These are phyloP conservation scores for Zostera marina DNA, from an alignment of 116 monocot species.

Conservation along the genomic window DNA sequence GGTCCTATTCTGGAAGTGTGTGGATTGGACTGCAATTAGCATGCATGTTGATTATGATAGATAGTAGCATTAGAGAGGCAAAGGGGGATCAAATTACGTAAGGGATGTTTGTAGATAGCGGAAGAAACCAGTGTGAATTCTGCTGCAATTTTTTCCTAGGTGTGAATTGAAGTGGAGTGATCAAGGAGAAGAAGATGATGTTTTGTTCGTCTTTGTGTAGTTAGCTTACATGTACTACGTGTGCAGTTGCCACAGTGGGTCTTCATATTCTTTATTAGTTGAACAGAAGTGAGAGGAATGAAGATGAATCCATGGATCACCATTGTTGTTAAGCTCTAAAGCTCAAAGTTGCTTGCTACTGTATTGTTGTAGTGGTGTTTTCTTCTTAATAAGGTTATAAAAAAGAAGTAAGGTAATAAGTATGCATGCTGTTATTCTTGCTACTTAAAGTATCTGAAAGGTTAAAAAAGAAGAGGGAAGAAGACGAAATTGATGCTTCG, in stretches of 20 bases:
- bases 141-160: conserved; percentile 13
- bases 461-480: too few relatives aligned
- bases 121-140: neutral
- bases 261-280: conserved; percentile 43
- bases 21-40: conserved; percentile 52
- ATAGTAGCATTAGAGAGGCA: neutral
- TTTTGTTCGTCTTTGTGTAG: conserved; percentile 11
- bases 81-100: neutral
- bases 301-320: neutral
- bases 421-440: too few relatives aligned
- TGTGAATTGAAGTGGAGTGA: neutral
- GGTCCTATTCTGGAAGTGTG: conserved; percentile 56
- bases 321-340: conserved; percentile 12
- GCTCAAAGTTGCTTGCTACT: neutral
- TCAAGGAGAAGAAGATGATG: neutral
- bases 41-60: neutral
- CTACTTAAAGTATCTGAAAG: too few relatives aligned
- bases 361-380: too few relatives aligned
- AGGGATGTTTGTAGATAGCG: conserved; percentile 22
- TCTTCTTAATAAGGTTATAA: too few relatives aligned
- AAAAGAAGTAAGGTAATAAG: too few relatives aligned
- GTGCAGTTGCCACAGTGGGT: conserved; percentile 7
- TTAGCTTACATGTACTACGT: conserved; percentile 8
- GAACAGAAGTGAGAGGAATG: conserved; percentile 6
- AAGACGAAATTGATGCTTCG: too few relatives aligned